phyloP scores from a whole-genome alignment of 176 grass and related monocot genomes.

The Lolium rigidum region DNA sequence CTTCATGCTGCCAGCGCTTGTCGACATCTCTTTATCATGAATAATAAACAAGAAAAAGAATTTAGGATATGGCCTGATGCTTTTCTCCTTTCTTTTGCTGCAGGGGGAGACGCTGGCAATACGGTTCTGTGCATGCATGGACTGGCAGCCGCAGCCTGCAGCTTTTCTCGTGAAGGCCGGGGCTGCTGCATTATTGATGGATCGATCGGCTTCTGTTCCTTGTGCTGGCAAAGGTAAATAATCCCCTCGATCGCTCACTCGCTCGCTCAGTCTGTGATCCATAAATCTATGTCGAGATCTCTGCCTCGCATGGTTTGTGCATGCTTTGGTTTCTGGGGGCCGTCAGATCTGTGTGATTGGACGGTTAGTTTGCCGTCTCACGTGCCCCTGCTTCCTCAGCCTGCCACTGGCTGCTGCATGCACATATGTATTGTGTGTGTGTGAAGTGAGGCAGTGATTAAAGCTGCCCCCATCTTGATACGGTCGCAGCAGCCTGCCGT shows the following conservation, averaged over 20 bases:
- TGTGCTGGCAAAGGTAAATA: neutral
- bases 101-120: neutral
- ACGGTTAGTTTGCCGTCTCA: constrained; percentile 46
- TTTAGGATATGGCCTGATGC: neutral
- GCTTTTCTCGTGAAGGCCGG: constrained; percentile 15
- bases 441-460: constrained; percentile 26
- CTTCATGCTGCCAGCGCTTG: neutral
- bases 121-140: neutral
- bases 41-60: neutral
- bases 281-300: neutral
- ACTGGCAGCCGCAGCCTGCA: constrained; percentile 23
- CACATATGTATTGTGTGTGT: neutral
- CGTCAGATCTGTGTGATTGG: constrained; percentile 52
- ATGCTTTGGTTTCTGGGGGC: constrained; percentile 45
- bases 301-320: neutral
- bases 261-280: neutral
- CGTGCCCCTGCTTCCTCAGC: constrained; percentile 45
- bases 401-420: neutral
- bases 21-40: neutral
- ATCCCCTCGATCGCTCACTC: neutral
- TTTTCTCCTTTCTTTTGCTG: neutral
- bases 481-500: neutral
- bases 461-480: constrained; percentile 39
- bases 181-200: constrained; percentile 22
- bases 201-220: constrained; percentile 36